A percentile compares a stretch with the other conserved stretches of the same genome.
phyloP scores from a whole-genome alignment of 495 filamentous ascomycete genomes.

The Podospora conica region DNA sequence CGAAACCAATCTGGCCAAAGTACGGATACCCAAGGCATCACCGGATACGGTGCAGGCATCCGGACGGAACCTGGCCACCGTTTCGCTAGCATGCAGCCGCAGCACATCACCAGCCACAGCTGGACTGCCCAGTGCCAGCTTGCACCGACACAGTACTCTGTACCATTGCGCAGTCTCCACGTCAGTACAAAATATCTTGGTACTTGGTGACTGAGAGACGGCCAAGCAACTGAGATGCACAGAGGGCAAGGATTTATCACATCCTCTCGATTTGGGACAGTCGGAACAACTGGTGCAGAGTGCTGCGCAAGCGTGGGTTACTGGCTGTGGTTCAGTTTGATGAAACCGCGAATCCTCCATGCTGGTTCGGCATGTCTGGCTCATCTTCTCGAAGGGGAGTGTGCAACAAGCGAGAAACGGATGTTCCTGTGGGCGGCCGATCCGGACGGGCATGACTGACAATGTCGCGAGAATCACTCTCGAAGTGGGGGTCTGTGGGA shows the following conservation, averaged over 20 bases:
- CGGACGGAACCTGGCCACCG: neutral
- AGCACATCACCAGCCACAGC: neutral
- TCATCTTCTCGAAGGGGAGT: slow-evolving; percentile 2
- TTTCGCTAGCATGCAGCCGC: neutral
- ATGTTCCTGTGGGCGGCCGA: neutral
- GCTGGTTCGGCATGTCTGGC: slow-evolving; percentile 5
- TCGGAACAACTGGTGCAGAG: neutral
- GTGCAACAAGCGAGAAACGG: slow-evolving; percentile 1
- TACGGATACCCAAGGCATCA: neutral
- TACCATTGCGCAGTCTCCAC: neutral
- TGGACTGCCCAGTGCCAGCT: neutral
- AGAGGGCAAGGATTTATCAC: neutral
- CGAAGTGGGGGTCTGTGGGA: neutral
- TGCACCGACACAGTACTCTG: neutral
- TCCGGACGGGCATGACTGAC: neutral
- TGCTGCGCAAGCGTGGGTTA: no score
- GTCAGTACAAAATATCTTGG: no score
- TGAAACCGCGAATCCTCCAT: slow-evolving; percentile 11
- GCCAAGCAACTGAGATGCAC: no score
- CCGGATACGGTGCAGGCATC: neutral
- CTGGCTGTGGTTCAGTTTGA: slow-evolving; percentile 8
- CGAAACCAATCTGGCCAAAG: slow-evolving; percentile 4
- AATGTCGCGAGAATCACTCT: neutral
- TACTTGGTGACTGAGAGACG: neutral
- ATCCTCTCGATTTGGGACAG: neutral